phyloP scores from a whole-genome alignment of 208 protist species.

The Acanthamoeba lugdunensis region DNA sequence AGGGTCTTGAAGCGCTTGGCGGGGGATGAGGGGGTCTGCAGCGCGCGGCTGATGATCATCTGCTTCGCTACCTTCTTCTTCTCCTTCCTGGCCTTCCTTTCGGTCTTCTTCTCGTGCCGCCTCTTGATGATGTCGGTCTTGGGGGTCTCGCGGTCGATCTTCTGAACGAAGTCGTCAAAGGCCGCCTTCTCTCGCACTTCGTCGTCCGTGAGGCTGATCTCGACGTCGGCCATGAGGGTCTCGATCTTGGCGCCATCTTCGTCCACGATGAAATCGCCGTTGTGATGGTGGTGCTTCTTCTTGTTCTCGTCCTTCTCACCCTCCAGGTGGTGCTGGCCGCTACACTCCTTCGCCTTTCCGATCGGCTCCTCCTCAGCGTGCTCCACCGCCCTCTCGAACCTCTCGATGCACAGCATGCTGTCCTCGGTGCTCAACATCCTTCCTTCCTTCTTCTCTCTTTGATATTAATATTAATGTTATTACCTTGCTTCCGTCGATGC shows the following conservation, averaged over 20 bases:
- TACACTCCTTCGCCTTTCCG: conserved; percentile 11
- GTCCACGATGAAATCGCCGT: background rate
- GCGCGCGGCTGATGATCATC: background rate
- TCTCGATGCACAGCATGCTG: conserved; percentile 3
- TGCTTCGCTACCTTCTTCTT: background rate
- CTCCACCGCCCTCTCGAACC: background rate
- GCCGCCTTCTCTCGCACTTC: background rate
- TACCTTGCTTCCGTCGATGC: background rate
- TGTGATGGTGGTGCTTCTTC: background rate
- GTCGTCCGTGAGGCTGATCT: conserved; percentile 35
- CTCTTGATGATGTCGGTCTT: conserved; percentile 27
- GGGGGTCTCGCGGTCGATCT: conserved; percentile 36
- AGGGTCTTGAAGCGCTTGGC: conserved; percentile 8
- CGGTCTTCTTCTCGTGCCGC: conserved; percentile 11
- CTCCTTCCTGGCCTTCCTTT: conserved; percentile 6
- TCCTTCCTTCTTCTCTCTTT: background rate
- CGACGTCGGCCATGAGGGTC: conserved; percentile 37
- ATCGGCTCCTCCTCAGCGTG: background rate
- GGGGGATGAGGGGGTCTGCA: background rate
- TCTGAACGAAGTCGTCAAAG: conserved; percentile 22
- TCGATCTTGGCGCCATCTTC: conserved; percentile 40
- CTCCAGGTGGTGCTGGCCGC: background rate
- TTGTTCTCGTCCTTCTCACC: conserved; percentile 7
- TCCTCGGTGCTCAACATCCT: conserved; percentile 33
- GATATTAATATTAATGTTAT: background rate